Base-by-base conservation (phyloP, 768 basidiomycete genomes). In the Lyophyllum semitale region DNA sequence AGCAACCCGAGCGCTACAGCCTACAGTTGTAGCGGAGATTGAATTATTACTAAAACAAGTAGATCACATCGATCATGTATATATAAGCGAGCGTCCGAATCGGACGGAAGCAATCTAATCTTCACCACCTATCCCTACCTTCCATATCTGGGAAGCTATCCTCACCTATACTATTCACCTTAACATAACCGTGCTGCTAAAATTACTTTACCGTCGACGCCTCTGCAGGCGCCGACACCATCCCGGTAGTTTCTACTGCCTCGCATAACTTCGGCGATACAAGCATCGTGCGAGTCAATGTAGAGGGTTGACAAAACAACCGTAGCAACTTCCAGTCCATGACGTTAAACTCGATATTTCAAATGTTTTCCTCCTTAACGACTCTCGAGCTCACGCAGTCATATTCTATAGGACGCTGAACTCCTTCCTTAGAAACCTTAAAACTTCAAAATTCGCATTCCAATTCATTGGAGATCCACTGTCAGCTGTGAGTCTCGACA, bases 391-490 rank as follows among this genome's bases (percentile, higher is more conserved):
- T 32, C 12, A 30, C n/a, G 37, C 17, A n/a, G n/a, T n/a, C n/a
- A n/a, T 27, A 38, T 12, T 15, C 29, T n/a, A 6, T 48, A 83
- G 81, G 82, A 75, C 45, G 82, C 83, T 1, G 54, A 60, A 12
- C 63, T 84, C 0, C 65, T 76, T 11, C 74, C 77, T 1, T 84
- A 83, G 59, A 66, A 60, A 7, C 79, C 79, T 0, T 76, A 66
- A 60, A 7, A 79, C 79, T 0, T 76, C 77, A 3, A 69, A 70
- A 33, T 64, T 83, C 9, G 65, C 69, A 1, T 82, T 84, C 57
- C 81, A 83, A 58, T 83, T 83, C 60, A 82, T 85, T 40, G 83
- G 84, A 0, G 82, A 84, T 61, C 83, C 83, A 2, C 64, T 83
- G 6, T 83, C 83, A 15, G 78, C 83, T 41, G 81, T 83, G 61